Conservation (phyloP, 2,329 filamentous ascomycete genomes). For the Lachnellula cervina region DNA sequence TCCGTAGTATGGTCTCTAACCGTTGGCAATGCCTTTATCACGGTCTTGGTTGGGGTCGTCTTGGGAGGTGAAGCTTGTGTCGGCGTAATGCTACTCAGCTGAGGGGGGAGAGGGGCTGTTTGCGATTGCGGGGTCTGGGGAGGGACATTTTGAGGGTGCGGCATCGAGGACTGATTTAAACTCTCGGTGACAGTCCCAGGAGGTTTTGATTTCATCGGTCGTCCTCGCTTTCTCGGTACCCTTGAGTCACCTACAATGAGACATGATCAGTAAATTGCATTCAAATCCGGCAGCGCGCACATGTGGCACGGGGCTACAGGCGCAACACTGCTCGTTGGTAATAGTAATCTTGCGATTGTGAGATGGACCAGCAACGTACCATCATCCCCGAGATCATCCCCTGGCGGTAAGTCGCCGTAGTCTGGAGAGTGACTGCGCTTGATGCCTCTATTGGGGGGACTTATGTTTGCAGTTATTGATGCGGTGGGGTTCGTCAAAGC, state of each 20-base stretch:
- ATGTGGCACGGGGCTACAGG: slow-evolving; percentile 27
- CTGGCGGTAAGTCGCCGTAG: slow-evolving; percentile 50
- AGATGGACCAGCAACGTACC: slow-evolving; percentile 53
- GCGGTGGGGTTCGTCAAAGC: slow-evolving; percentile 31
- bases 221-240: slow-evolving; percentile 33
- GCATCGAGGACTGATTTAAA: slow-evolving; percentile 48
- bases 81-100: slow-evolving; percentile 31
- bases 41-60: slow-evolving; percentile 73
- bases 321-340: slow-evolving; percentile 7
- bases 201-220: slow-evolving; percentile 33
- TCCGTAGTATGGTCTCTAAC: slow-evolving; percentile 97
- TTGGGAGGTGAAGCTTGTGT: slow-evolving; percentile 65
- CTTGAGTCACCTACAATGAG: slow-evolving; percentile 38
- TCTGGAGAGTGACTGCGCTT: slow-evolving; percentile 74
- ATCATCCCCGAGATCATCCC: slow-evolving; percentile 62
- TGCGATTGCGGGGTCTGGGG: slow-evolving; percentile 51
- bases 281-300: slow-evolving; percentile 15
- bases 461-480: slow-evolving; percentile 47
- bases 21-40: slow-evolving; percentile 90
- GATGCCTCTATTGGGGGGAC: slow-evolving; percentile 56
- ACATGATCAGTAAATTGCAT: slow-evolving; percentile 20
- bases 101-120: slow-evolving; percentile 25
- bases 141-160: slow-evolving; percentile 41
- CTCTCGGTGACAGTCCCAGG: slow-evolving; percentile 51
- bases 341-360: slow-evolving; percentile 8